Conservation (phyloP, 306 rosid genomes). For the Coriaria nepalensis region DNA sequence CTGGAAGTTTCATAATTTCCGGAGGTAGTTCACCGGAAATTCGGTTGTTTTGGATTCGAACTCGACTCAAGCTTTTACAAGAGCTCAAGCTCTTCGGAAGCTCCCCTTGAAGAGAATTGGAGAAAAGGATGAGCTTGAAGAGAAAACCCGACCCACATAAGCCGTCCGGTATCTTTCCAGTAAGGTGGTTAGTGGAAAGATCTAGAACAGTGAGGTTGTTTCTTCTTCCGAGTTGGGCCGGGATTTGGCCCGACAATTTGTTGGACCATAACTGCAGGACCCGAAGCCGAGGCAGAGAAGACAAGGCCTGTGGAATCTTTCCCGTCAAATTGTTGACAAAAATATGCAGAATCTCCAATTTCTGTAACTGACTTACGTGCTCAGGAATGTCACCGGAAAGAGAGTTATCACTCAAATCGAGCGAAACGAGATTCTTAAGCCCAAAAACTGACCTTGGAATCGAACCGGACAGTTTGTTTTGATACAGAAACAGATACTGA, state of each 20-base stretch:
- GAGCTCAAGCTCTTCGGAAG: conserved; percentile 37
- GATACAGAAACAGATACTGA: conserved; percentile 64
- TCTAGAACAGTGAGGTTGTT: conserved; percentile 73
- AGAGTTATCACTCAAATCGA: conserved; percentile 71
- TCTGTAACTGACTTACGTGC: conserved; percentile 32
- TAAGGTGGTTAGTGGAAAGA: conserved; percentile 61
- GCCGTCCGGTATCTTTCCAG: conserved; percentile 49
- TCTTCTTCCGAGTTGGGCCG: conserved; percentile 46
- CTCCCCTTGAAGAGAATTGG: conserved; percentile 48
- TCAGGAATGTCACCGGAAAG: conserved; percentile 71
- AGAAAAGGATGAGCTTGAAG: conserved; percentile 75
- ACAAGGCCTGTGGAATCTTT: conserved; percentile 38
- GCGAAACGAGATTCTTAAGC: conserved; percentile 49
- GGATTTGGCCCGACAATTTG: conserved; percentile 57
- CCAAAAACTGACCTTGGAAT: conserved; percentile 44
- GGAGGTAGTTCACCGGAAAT: conserved; percentile 44
- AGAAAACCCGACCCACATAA: conserved; percentile 52
- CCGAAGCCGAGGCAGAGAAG: conserved; percentile 58
- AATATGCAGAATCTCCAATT: conserved; percentile 69
- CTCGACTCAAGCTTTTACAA: conserved; percentile 55
- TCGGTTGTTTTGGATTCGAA: conserved; percentile 68
- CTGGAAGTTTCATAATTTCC: conserved; percentile 34
- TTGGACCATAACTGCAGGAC: conserved; percentile 94
- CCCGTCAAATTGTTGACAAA: conserved; percentile 67
- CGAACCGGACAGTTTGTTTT: conserved; percentile 55